Evolutionary conservation across 345 rosid genomes (phyloP).

Genomic region (Salix dunnii): DNA sequence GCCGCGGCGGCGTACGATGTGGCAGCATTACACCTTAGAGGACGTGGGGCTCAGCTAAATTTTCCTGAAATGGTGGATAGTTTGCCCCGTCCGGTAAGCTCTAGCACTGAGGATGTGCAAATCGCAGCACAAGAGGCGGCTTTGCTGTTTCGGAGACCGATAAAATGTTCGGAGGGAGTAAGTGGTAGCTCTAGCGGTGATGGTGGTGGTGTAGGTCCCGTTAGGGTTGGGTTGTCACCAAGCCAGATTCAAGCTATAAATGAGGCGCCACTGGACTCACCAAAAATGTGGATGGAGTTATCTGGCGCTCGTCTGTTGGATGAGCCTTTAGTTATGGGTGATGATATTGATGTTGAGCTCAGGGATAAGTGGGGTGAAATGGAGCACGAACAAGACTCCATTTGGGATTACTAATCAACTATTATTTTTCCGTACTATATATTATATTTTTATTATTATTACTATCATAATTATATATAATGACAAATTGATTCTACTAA

Average conservation of each 20-base stretch:
- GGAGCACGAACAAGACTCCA: constrained; percentile 24
- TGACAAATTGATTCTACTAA: background rate
- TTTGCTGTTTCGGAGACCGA: constrained; percentile 18
- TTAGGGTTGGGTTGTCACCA: constrained; percentile 54
- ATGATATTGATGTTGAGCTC: constrained; percentile 4
- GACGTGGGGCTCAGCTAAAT: constrained; percentile 52
- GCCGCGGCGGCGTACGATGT: constrained; percentile 86
- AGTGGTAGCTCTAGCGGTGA: background rate
- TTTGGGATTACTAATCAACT: constrained; percentile 35
- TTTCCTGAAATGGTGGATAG: constrained; percentile 46
- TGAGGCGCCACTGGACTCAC: constrained; percentile 72
- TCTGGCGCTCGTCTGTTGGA: constrained; percentile 18
- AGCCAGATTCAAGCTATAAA: constrained; percentile 81
- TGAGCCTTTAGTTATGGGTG: constrained; percentile 10
- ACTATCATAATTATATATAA: background rate
- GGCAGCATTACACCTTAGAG: constrained; percentile 64
- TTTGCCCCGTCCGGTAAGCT: constrained; percentile 56
- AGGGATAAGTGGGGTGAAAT: constrained; percentile 14
- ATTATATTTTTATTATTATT: too few relatives aligned
- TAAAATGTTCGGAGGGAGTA: constrained; percentile 13
- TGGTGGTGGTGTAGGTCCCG: constrained; percentile 25
- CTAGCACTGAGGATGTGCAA: constrained; percentile 53
- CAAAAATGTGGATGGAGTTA: constrained; percentile 62
- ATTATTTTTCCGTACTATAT: background rate
- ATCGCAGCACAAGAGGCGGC: constrained; percentile 69